Evolutionary conservation across 225 moss, liverwort and hornwort species (phyloP).

Genomic region (Neckera pumila): DNA sequence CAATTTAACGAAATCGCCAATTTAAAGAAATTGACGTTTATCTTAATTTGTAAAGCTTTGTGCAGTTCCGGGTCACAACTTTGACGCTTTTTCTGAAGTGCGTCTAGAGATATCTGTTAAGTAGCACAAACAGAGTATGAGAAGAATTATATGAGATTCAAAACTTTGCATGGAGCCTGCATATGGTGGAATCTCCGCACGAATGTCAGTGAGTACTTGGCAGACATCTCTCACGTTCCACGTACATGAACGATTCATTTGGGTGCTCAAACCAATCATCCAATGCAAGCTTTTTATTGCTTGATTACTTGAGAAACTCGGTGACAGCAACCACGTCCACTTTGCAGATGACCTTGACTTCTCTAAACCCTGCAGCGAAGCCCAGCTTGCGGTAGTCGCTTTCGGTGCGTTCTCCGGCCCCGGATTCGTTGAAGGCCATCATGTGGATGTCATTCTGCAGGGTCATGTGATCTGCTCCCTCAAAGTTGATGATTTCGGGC

Average conservation of each 20-base stretch:
- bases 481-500: not conserved
- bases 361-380: conserved; percentile 4
- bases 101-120: not conserved
- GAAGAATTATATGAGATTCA: not conserved
- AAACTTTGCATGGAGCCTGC: not conserved
- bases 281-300: no score
- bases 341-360: not conserved
- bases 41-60: not conserved
- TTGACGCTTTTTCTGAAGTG: not conserved
- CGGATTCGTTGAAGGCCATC: not conserved
- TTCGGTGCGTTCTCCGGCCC: not conserved
- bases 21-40: not conserved
- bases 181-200: not conserved
- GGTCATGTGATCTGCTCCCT: not conserved
- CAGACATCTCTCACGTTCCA: no score
- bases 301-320: no score
- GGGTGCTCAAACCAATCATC: no score
- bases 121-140: not conserved
- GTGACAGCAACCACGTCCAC: not conserved
- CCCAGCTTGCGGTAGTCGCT: not conserved
- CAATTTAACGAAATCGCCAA: not conserved
- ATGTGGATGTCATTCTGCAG: not conserved
- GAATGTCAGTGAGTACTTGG: not conserved
- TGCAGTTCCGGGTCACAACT: not conserved
- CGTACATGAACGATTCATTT: no score